These are phyloP conservation scores for Arachnopeziza araneosa DNA, from an alignment of 2,329 filamentous ascomycete species.

Conservation along the genomic window DNA sequence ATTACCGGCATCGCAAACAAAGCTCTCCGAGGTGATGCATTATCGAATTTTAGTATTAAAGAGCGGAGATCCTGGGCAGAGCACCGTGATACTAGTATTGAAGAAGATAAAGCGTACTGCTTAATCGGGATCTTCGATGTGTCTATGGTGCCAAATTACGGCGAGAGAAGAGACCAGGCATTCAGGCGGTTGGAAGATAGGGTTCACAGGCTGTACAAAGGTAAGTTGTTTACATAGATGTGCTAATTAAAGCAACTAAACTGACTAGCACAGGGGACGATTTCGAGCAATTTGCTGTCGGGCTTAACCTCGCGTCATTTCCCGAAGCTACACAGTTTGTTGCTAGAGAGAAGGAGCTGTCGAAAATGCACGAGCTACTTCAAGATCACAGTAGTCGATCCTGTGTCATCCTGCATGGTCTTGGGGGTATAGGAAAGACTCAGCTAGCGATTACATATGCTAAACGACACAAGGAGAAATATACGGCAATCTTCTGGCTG, in stretches of 20 bases:
- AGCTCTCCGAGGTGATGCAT: conserved; percentile 12
- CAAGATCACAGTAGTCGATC: conserved; percentile 16
- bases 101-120: conserved; percentile 41
- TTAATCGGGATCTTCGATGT: conserved; percentile 40
- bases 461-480: conserved; percentile 14
- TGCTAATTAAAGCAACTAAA: neutral
- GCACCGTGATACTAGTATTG: conserved; percentile 28
- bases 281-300: conserved; percentile 24
- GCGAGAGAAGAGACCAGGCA: conserved; percentile 31
- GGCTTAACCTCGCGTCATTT: conserved; percentile 27
- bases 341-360: conserved; percentile 28
- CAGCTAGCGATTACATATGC: conserved; percentile 36
- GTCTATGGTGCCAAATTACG: conserved; percentile 40
- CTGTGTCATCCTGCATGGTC: conserved; percentile 3
- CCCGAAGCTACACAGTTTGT: conserved; percentile 29
- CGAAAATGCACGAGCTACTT: conserved; percentile 27
- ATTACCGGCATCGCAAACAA: conserved; percentile 13
- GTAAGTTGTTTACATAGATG: neutral
- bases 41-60: conserved; percentile 11
- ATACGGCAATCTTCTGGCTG: conserved; percentile 17
- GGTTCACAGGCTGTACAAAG: conserved; percentile 21
- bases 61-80: conserved; percentile 36
- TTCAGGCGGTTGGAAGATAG: conserved; percentile 33
- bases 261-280: conserved; percentile 4
- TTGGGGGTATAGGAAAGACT: conserved; percentile 7